Evolutionary conservation across 176 grass and related monocot genomes (phyloP).

Genomic region (Carex parvula): DNA sequence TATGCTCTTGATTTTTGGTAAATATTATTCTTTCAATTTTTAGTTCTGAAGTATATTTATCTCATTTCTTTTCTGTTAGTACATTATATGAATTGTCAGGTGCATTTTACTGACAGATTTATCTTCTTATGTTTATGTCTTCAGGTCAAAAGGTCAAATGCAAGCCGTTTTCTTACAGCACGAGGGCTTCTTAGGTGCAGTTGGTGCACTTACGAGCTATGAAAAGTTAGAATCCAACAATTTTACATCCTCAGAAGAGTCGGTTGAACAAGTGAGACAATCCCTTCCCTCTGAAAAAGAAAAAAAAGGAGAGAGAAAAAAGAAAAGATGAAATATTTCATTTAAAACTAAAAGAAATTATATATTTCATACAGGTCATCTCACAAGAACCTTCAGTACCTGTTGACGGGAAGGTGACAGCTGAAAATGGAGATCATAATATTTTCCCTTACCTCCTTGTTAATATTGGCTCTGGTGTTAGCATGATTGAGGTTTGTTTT

Average conservation of each 20-base stretch:
- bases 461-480: conserved; percentile 99
- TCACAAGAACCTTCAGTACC: conserved; percentile 37
- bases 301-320: neutral
- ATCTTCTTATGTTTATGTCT: conserved; percentile 31
- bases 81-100: conserved; percentile 1
- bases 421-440: conserved; percentile 66
- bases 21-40: conserved; percentile 20
- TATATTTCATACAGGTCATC: conserved; percentile 41
- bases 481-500: conserved; percentile 90
- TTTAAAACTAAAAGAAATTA: neutral
- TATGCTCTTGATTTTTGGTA: conserved; percentile 97
- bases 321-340: neutral
- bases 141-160: conserved; percentile 97
- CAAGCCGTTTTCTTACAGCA: conserved; percentile 87
- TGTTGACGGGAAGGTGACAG: conserved; percentile 44
- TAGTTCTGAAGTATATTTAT: neutral
- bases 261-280: conserved; percentile 41
- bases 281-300: neutral
- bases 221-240: conserved; percentile 45
- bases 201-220: conserved; percentile 91
- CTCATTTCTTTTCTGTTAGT: neutral
- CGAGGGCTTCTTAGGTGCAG: conserved; percentile 91
- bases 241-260: conserved; percentile 26
- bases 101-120: conserved; percentile 9
- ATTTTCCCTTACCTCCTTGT: conserved; percentile 99